Percentiles rank a stretch among this genome's conserved stretches.
Conservation (phyloP, 768 basidiomycete genomes). For the Boletus vermiculosoides region DNA sequence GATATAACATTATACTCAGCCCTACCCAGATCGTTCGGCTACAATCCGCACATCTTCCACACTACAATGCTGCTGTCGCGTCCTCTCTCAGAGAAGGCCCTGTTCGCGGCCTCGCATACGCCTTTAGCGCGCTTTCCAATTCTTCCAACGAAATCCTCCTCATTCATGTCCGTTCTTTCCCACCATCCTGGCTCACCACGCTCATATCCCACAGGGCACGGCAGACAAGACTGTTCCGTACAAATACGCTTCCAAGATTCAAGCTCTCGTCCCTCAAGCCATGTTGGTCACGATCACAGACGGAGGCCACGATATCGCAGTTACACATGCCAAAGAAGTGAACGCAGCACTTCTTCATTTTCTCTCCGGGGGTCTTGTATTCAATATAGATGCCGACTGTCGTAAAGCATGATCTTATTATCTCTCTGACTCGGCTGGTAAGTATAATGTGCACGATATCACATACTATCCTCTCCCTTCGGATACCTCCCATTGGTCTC, state of each 20-base stretch:
- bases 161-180: conserved; percentile 51
- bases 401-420: background rate
- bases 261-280: conserved; percentile 29
- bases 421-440: background rate
- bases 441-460: background rate
- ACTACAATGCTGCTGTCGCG: conserved; percentile 75
- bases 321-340: conserved; percentile 34
- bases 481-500: conserved; percentile 2
- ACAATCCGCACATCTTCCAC: conserved; percentile 72
- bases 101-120: conserved; percentile 55
- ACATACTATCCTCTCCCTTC: conserved; percentile 7
- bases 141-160: conserved; percentile 52
- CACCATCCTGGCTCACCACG: background rate
- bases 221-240: conserved; percentile 35
- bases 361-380: conserved; percentile 16
- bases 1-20: background rate
- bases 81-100: conserved; percentile 74
- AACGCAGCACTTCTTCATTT: conserved; percentile 29
- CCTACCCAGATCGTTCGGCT: conserved; percentile 60
- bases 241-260: conserved; percentile 32
- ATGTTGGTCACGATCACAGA: conserved; percentile 29
- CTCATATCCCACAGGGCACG: conserved; percentile 27
- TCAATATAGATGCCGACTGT: background rate
- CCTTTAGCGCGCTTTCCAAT: conserved; percentile 53
- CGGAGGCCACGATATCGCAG: conserved; percentile 33